Percentiles rank a stretch among this genome's conserved stretches.
phyloP scores from a whole-genome alignment of 139 green algal genomes.

The Coelastrella sp. region DNA sequence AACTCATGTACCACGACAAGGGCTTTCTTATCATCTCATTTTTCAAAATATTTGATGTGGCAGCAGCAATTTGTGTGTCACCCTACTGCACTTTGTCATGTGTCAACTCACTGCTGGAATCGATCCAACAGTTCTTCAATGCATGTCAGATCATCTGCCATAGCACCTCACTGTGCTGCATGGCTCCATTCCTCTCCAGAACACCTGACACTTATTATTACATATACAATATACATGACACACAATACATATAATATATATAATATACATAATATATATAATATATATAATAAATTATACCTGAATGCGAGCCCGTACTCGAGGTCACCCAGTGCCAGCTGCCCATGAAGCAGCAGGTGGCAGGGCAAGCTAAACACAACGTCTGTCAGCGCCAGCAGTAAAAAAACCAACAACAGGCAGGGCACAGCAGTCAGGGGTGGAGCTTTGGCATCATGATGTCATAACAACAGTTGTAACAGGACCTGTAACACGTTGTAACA shows the following conservation, averaged over 20 bases:
- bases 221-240: not conserved
- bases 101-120: too few species aligned
- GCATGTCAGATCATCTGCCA: not conserved
- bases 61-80: too few species aligned
- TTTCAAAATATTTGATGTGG: too few species aligned
- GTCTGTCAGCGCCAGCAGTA: constrained; percentile 25
- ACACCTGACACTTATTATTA: too few species aligned
- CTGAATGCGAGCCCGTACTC: constrained; percentile 37
- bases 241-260: not conserved
- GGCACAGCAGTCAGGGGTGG: not conserved
- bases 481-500: too few species aligned
- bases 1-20: too few species aligned
- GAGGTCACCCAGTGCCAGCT: not conserved
- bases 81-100: too few species aligned
- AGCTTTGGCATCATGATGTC: not conserved
- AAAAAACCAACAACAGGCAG: not conserved
- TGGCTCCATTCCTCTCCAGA: too few species aligned
- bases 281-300: not conserved
- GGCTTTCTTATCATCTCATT: too few species aligned
- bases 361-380: constrained; percentile 19
- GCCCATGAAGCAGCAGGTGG: constrained; percentile 25
- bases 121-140: too few species aligned
- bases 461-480: too few species aligned
- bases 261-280: not conserved
- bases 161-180: too few species aligned